Conservation (phyloP, 768 basidiomycete species). For the Phaeotremella skinneri region DNA sequence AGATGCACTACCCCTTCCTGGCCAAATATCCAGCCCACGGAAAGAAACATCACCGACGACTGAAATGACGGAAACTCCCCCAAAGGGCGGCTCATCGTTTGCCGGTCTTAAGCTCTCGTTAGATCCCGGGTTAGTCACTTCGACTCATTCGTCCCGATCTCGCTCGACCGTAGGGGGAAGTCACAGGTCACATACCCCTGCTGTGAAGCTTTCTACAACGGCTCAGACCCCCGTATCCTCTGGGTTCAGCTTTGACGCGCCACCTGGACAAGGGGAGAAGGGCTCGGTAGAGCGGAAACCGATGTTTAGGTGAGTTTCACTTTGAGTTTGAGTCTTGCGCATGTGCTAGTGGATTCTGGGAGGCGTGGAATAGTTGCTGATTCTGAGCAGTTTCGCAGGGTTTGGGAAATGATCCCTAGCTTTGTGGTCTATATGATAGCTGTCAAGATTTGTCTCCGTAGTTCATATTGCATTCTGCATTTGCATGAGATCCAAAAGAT, state of each 20-base stretch:
- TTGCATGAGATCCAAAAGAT: background rate
- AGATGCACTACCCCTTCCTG: conserved; percentile 21
- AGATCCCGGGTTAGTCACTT: conserved; percentile 17
- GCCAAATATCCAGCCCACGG: conserved; percentile 8
- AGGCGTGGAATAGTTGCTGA: background rate
- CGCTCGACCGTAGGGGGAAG: conserved; percentile 1
- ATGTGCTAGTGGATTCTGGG: no score
- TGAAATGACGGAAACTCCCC: background rate
- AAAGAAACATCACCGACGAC: background rate
- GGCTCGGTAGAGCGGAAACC: conserved; percentile 3
- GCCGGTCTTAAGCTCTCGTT: conserved; percentile 20
- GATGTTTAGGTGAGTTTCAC: background rate
- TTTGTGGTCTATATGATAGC: no score
- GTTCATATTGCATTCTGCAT: no score
- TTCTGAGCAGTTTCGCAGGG: conserved; percentile 16
- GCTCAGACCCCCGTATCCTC: background rate
- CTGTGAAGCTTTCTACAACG: conserved; percentile 22
- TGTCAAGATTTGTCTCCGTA: no score
- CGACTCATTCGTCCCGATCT: conserved; percentile 1
- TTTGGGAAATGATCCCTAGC: conserved; percentile 13
- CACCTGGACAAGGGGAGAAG: conserved; percentile 1
- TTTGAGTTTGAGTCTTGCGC: no score
- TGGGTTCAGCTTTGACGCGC: conserved; percentile 9
- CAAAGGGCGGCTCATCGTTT: conserved; percentile 7
- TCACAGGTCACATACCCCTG: conserved; percentile 17